A percentile compares a stretch with the other conserved stretches of the same genome.
Conservation (phyloP, 176 grass and related monocot genomes). For the Ananas comosus region DNA sequence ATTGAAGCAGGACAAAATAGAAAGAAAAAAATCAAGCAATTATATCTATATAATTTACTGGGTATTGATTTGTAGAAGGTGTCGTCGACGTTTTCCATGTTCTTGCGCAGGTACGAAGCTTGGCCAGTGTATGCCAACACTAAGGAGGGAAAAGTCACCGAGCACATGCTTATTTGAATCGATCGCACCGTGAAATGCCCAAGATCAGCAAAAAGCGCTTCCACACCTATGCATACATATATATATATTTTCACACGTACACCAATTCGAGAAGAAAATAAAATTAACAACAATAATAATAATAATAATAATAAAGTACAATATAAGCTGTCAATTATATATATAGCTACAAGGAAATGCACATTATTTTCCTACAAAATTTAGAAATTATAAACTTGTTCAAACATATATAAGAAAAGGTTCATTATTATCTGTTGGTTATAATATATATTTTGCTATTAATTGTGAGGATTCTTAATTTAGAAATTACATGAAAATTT, state of each 20-base stretch:
- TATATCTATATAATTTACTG: conserved; percentile 19
- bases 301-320: too few species aligned
- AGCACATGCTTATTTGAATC: conserved; percentile 51
- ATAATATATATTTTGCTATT: too few species aligned
- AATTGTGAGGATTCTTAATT: too few species aligned
- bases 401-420: too few species aligned
- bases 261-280: not conserved
- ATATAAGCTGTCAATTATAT: too few species aligned
- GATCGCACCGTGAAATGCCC: conserved; percentile 76
- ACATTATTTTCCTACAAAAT: too few species aligned
- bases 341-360: too few species aligned
- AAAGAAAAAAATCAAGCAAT: not conserved
- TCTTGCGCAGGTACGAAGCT: conserved; percentile 56
- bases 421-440: too few species aligned
- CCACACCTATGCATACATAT: conserved; percentile 5
- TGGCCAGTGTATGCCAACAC: conserved; percentile 82
- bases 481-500: too few species aligned
- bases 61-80: conserved; percentile 79
- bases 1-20: too few species aligned
- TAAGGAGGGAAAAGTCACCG: conserved; percentile 75
- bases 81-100: conserved; percentile 51
- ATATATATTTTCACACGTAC: not conserved
- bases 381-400: too few species aligned
- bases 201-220: conserved; percentile 93
- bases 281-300: not conserved